A percentile compares a stretch with the other conserved stretches of the same genome.
Conservation (phyloP, 1,139 yeast species). For the Sugiyamaella japonica region DNA sequence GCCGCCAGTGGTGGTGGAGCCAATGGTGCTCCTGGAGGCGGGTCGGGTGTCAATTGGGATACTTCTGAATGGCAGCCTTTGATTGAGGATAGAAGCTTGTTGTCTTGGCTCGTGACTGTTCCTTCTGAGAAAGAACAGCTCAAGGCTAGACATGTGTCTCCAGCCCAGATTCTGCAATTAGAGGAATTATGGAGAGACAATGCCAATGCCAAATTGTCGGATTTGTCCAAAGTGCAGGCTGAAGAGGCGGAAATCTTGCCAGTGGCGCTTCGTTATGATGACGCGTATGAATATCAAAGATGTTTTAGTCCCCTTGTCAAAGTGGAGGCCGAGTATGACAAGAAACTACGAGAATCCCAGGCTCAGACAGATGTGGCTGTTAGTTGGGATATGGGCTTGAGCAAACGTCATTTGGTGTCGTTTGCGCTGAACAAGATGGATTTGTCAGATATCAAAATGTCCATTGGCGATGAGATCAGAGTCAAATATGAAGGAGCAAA, state of each 20-base stretch:
- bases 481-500: conserved; percentile 47
- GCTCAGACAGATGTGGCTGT: conserved; percentile 74
- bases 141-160: conserved; percentile 55
- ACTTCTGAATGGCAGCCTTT: conserved; percentile 85
- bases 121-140: conserved; percentile 67
- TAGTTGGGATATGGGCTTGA: conserved; percentile 70
- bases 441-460: conserved; percentile 64
- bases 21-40: not conserved
- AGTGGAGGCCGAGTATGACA: conserved; percentile 79
- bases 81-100: conserved; percentile 73
- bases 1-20: conserved; percentile 5
- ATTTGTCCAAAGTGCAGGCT: conserved; percentile 50
- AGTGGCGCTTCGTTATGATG: conserved; percentile 71
- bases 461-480: conserved; percentile 81
- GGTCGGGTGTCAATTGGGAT: conserved; percentile 65
- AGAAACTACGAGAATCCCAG: conserved; percentile 72
- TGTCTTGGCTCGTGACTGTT: conserved; percentile 75
- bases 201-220: conserved; percentile 60
- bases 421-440: conserved; percentile 71
- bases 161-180: conserved; percentile 66
- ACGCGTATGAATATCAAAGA: conserved; percentile 83
- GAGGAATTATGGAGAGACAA: conserved; percentile 83
- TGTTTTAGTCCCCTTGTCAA: conserved; percentile 83
- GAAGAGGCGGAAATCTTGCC: conserved; percentile 66
- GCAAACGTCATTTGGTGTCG: conserved; percentile 65